phyloP scores from a whole-genome alignment of 1,284 basidiomycete genomes.

The Boletellus deceptivus region DNA sequence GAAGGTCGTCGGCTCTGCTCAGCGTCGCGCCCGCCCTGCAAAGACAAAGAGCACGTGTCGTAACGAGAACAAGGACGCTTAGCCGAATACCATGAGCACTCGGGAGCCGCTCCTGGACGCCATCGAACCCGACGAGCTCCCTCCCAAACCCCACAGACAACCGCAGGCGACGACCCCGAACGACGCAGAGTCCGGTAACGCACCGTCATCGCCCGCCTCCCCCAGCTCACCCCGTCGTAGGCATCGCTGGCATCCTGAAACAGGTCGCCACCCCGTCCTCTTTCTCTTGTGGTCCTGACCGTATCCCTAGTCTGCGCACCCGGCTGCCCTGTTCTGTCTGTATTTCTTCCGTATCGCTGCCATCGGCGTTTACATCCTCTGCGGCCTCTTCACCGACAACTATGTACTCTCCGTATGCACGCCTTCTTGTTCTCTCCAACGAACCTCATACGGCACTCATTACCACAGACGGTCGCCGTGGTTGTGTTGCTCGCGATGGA shows the following conservation, averaged over 20 bases:
- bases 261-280: constrained; percentile 46
- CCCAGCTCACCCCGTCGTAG: constrained; percentile 36
- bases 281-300: constrained; percentile 13
- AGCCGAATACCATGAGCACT: constrained; percentile 43
- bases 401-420: constrained; percentile 82
- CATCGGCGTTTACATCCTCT: constrained; percentile 84
- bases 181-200: constrained; percentile 71
- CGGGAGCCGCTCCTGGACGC: constrained; percentile 58
- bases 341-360: constrained; percentile 85
- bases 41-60: constrained; percentile 9
- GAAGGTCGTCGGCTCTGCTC: constrained; percentile 4
- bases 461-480: constrained; percentile 77
- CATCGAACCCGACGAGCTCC: constrained; percentile 69
- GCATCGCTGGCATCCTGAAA: constrained; percentile 70
- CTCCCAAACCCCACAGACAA: constrained; percentile 27
- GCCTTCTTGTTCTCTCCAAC: not conserved
- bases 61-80: constrained; percentile 5
- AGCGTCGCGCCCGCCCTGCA: constrained; percentile 12
- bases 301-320: constrained; percentile 70
- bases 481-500: constrained; percentile 91
- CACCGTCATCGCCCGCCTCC: not conserved
- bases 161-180: constrained; percentile 52
- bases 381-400: constrained; percentile 82
- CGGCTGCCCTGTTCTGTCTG: constrained; percentile 77
- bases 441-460: constrained; percentile 2